Evolutionary conservation across 805 yeast genomes (phyloP).

Genomic region (Wickerhamiella parazyma): DNA sequence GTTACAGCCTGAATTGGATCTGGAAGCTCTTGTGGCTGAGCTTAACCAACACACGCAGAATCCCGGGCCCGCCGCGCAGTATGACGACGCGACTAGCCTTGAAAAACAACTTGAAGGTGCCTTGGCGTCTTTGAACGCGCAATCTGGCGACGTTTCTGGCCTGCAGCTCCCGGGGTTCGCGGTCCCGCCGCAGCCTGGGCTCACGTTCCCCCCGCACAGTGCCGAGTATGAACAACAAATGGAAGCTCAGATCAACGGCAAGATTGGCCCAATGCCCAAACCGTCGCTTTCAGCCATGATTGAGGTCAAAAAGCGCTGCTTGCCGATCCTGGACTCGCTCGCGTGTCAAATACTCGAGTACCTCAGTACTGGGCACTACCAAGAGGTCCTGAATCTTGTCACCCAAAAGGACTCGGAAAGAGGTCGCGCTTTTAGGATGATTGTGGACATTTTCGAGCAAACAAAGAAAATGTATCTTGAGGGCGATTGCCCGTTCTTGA

Average conservation of each 20-base stretch:
- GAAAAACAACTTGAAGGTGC: slow-evolving; percentile 22
- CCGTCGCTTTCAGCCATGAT: slow-evolving; percentile 5
- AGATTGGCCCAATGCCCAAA: not conserved
- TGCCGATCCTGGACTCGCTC: slow-evolving; percentile 69
- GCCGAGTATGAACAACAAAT: slow-evolving; percentile 11
- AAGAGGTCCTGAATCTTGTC: slow-evolving; percentile 57
- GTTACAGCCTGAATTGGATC: slow-evolving; percentile 15
- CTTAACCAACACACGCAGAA: slow-evolving; percentile 17
- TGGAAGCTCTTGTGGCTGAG: slow-evolving; percentile 21
- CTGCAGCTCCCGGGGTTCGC: slow-evolving; percentile 2
- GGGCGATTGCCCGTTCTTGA: slow-evolving; percentile 16
- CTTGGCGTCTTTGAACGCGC: slow-evolving; percentile 15
- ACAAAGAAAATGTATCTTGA: slow-evolving; percentile 47
- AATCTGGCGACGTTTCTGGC: not conserved
- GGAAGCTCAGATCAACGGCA: slow-evolving; percentile 13
- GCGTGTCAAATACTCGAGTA: slow-evolving; percentile 67
- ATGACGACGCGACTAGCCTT: slow-evolving; percentile 11
- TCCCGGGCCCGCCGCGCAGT: slow-evolving; percentile 2
- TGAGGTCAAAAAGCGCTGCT: slow-evolving; percentile 15
- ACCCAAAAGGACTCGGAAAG: slow-evolving; percentile 51
- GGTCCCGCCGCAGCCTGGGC: slow-evolving; percentile 1
- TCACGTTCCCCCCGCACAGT: not conserved
- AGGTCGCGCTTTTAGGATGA: slow-evolving; percentile 45
- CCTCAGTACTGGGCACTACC: slow-evolving; percentile 53
- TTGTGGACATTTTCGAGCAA: slow-evolving; percentile 66